Evolutionary conservation across 1,139 yeast genomes (phyloP).

Genomic region (Saccharomycopsis hybrid): DNA sequence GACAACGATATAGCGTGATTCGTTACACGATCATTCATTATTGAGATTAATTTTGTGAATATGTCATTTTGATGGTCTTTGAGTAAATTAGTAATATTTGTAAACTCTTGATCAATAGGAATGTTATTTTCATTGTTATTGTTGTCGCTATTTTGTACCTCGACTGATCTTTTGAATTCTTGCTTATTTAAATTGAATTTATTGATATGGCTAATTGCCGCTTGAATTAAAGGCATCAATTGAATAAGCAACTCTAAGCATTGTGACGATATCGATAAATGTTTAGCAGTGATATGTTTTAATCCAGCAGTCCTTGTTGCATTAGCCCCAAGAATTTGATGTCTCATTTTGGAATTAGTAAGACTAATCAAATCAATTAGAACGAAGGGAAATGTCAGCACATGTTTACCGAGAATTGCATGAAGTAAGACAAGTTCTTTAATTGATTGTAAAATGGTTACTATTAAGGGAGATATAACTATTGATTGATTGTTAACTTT

Average conservation of each 20-base stretch:
- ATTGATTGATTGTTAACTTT: not conserved
- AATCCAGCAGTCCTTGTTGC: slow-evolving; percentile 73
- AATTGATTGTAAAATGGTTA: slow-evolving; percentile 34
- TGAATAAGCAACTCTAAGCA: slow-evolving; percentile 38
- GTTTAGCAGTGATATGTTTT: slow-evolving; percentile 70
- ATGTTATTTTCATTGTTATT: too few species aligned
- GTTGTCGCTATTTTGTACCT: too few species aligned
- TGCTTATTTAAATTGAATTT: slow-evolving; percentile 13
- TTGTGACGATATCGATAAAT: slow-evolving; percentile 65
- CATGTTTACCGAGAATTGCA: slow-evolving; percentile 41
- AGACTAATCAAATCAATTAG: slow-evolving; percentile 46
- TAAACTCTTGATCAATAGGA: slow-evolving; percentile 35
- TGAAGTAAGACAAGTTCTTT: slow-evolving; percentile 46
- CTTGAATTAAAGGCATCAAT: slow-evolving; percentile 32
- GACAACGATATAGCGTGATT: slow-evolving; percentile 43
- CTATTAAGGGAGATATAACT: slow-evolving; percentile 27
- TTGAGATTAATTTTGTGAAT: slow-evolving; percentile 57
- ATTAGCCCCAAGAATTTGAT: slow-evolving; percentile 68
- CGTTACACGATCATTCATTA: slow-evolving; percentile 61
- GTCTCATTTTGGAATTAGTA: slow-evolving; percentile 50
- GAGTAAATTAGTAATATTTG: slow-evolving; percentile 31
- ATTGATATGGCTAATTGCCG: slow-evolving; percentile 25
- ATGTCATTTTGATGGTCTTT: slow-evolving; percentile 62
- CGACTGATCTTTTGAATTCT: slow-evolving; percentile 9
- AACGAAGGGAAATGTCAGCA: slow-evolving; percentile 34